phyloP scores from a whole-genome alignment of 306 rosid species.

The Citrullus colocynthis region DNA sequence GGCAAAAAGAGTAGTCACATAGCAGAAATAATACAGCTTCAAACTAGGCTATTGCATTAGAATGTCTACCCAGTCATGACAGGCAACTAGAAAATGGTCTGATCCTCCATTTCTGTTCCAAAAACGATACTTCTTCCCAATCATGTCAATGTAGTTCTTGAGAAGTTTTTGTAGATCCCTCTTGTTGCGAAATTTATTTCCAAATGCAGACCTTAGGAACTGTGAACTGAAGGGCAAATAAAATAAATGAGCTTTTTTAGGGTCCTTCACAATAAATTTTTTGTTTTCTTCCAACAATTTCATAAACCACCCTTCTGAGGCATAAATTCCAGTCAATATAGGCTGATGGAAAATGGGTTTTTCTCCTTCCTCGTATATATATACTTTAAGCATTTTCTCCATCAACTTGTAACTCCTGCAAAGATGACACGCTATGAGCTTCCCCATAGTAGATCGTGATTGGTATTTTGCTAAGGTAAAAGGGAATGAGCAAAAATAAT shows the following conservation, averaged over 20 bases:
- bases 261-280: constrained; percentile 46
- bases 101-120: constrained; percentile 90
- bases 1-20: background rate
- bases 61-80: constrained; percentile 84
- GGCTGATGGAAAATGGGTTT: constrained; percentile 85
- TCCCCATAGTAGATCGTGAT: background rate
- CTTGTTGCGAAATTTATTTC: constrained; percentile 19
- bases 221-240: constrained; percentile 72
- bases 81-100: constrained; percentile 88
- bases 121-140: constrained; percentile 48
- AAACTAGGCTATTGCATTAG: constrained; percentile 1
- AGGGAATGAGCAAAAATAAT: background rate
- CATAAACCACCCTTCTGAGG: constrained; percentile 97
- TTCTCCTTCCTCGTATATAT: constrained; percentile 64
- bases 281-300: constrained; percentile 58
- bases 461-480: background rate
- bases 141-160: constrained; percentile 43
- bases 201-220: constrained; percentile 37
- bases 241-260: constrained; percentile 71
- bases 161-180: constrained; percentile 39
- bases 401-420: constrained; percentile 83
- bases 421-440: background rate
- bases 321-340: constrained; percentile 68
- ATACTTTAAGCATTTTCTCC: constrained; percentile 67
- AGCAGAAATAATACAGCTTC: background rate